phyloP scores from a whole-genome alignment of 768 basidiomycete species.

The Grammothele lineata region DNA sequence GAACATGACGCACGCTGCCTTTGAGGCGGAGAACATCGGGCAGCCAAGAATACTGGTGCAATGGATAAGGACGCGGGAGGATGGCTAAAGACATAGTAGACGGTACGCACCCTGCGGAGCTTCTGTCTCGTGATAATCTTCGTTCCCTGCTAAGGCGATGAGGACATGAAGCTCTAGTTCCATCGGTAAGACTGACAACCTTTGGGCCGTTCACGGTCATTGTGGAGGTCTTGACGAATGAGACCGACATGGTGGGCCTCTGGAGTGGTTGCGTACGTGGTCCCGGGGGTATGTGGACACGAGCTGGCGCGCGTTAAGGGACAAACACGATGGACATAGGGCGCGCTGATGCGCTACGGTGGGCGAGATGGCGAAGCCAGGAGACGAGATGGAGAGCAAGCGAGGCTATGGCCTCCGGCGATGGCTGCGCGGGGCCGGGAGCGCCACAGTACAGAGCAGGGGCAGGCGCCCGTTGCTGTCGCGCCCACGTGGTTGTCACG shows the following conservation, averaged over 20 bases:
- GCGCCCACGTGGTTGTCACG: conserved; percentile 12
- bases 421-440: too few species aligned
- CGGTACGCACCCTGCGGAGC: conserved; percentile 21
- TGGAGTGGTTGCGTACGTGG: too few species aligned
- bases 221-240: conserved; percentile 10
- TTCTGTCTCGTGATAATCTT: conserved; percentile 26
- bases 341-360: too few species aligned
- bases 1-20: conserved; percentile 59
- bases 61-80: background rate
- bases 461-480: too few species aligned
- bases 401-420: too few species aligned
- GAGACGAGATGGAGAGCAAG: too few species aligned
- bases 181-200: background rate
- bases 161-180: background rate
- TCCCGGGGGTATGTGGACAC: background rate
- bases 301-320: too few species aligned
- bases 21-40: conserved; percentile 83
- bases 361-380: too few species aligned
- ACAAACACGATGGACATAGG: too few species aligned
- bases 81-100: too few species aligned
- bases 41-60: conserved; percentile 75
- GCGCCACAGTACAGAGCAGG: too few species aligned
- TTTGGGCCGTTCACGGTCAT: conserved; percentile 3
- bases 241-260: conserved; percentile 1
- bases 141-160: background rate